Evolutionary conservation across 2,329 filamentous ascomycete species (phyloP), one percentile per base, ranked within the genome.

Genomic region (Verticillium albo-atrum): DNA sequence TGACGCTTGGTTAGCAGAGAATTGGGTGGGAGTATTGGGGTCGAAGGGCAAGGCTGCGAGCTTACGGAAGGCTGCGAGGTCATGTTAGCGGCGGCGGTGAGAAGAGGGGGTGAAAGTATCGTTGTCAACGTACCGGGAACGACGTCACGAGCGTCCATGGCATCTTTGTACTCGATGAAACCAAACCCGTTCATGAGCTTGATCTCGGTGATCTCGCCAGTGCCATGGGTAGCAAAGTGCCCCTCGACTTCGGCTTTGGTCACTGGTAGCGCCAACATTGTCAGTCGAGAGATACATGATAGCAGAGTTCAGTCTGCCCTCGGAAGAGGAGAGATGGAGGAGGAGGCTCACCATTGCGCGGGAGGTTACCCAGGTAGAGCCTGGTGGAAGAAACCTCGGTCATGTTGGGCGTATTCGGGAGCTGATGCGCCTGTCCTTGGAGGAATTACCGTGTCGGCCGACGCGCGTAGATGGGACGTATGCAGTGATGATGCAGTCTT

Each of bases 121-220:
- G n/a, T 7, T 17, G 50, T 27, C 50, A 28, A 53, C 89, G 81
- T 86, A 97, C 95, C 94, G 77, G 95, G 95, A 71, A 99, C 95
- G 65, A 99, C 93, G 79, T 99, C 95, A 73, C 94, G 90, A 68
- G 95, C 95, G 80, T 99, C 95, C 90, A 97, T 91, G 61, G 92
- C 88, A 80, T 98, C 95, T 78, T 97, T 96, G 79, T 98, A 99
- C 78, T 99, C 95, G 74, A 99, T 97, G 82, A 99, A 99, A 75
- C 95, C 95, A 74, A 99, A 99, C 72, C 95, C 95, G 75, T 97
- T 98, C 95, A 99, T 99, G 65, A 99, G 87, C 83, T 99, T 99
- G 81, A 99, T 94, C 81, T 99, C 95, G 68, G 90, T 95, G 74
- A 99, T 98, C 76, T 97, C 92, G 76, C 95, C 95, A 68, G 92